Base-by-base conservation (phyloP, 1,139 yeast species). In the Saccharomyces hybrid region DNA sequence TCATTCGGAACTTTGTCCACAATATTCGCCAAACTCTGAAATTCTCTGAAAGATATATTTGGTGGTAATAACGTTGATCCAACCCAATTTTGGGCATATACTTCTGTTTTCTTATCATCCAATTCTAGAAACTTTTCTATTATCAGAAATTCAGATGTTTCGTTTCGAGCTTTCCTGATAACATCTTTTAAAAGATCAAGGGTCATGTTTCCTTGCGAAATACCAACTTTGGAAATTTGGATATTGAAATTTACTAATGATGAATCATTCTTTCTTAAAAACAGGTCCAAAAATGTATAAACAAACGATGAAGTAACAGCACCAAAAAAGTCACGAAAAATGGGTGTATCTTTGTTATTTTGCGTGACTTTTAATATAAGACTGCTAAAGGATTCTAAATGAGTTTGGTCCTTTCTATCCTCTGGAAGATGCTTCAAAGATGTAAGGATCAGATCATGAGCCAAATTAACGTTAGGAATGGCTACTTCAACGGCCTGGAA, bases 1-100 rank as follows among this genome's bases (percentile, higher is more conserved):
- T 38, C 28, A 28, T 38, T 34, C 14, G 51, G 44, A 14, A 44
- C 41, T 44, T 50, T 47, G 16, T 47, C 49, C 9, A 47, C 49
- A 27, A 51, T 55, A n/a, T 28, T 25, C 4, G 52, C 50, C 47
- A 48, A 54, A 16, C 47, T 47, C 31, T 44, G 34, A 23, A 50
- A 50, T 5, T 58, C 62, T 5, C 31, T 38, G 6, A 53, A 27
- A 11, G 60, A 49, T 42, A 65, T 58, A n/a, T 56, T 55, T 3
- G 61, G 54, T 5, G 65, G 54, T n/a, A 64, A 50, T 8, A 63
- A 49, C 50, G 57, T 60, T 7, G 67, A 59, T 7, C 68, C 63
- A 25, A 65, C 56, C 62, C 64, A 57, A 51, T 67, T 64, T 1
- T 58, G 57, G 13, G 59, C 56, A 41, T 63, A 66, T 7, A 44